Percentiles rank a stretch among this genome's conserved stretches.
Evolutionary conservation across 345 rosid species (phyloP).

Genomic region (Rubroshorea leprosula): DNA sequence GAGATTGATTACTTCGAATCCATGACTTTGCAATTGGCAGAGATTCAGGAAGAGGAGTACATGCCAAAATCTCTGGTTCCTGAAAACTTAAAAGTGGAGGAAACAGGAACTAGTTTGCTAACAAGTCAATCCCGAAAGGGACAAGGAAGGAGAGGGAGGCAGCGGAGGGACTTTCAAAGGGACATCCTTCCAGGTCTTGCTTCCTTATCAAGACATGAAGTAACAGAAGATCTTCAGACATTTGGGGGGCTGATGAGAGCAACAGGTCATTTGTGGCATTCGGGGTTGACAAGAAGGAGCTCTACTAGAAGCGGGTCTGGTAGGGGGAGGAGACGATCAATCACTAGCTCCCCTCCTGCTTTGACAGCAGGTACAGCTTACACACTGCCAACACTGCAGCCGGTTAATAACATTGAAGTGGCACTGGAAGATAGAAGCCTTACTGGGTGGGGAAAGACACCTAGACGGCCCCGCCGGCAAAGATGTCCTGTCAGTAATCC

Average conservation of each 20-base stretch:
- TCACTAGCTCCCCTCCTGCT: constrained; percentile 34
- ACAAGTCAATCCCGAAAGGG: constrained; percentile 59
- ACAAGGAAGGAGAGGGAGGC: constrained; percentile 88
- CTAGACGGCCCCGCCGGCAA: constrained; percentile 86
- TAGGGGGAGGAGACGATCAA: constrained; percentile 59
- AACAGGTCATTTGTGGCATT: constrained; percentile 61
- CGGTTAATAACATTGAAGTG: constrained; percentile 38
- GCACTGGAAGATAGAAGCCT: constrained; percentile 76
- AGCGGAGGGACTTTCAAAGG: constrained; percentile 93
- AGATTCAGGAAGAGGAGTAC: constrained; percentile 73
- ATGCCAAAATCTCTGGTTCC: constrained; percentile 76
- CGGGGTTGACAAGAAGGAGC: constrained; percentile 67
- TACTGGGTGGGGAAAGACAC: constrained; percentile 89
- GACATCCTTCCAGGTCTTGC: constrained; percentile 92
- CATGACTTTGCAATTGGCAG: constrained; percentile 60
- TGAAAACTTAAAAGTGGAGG: constrained; percentile 46
- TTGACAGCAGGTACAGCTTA: constrained; percentile 29
- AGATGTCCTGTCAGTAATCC: constrained; percentile 81
- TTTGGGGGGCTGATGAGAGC: constrained; percentile 87
- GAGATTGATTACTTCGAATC: constrained; percentile 75
- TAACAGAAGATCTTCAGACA: constrained; percentile 84
- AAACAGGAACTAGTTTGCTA: constrained; percentile 27
- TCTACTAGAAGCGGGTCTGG: constrained; percentile 58
- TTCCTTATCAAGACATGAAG: constrained; percentile 84
- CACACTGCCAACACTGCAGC: constrained; percentile 50